Conservation (phyloP, 2,329 filamentous ascomycete genomes). For the Trichoderma arundinaceum region DNA sequence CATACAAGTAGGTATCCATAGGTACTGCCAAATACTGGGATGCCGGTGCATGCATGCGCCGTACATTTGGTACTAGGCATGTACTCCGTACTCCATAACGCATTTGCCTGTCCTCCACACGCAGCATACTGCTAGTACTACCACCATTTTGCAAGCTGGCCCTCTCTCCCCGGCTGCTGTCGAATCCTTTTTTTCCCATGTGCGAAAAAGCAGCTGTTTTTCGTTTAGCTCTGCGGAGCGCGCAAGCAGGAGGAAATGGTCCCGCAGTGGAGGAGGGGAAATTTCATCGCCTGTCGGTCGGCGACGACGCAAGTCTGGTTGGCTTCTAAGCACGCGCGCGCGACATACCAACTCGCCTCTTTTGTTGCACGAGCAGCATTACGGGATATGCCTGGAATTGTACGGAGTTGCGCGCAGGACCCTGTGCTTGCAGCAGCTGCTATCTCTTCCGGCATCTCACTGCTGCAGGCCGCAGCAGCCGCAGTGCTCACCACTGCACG, state of each 20-base stretch:
- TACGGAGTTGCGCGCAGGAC: too few species aligned
- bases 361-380: background rate
- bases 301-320: too few species aligned
- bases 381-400: too few species aligned
- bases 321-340: slow-evolving; percentile 24
- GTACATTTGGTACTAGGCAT: too few species aligned
- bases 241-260: background rate
- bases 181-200: background rate
- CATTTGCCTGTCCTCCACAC: background rate
- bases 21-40: too few species aligned
- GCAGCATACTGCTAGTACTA: background rate
- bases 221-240: slow-evolving; percentile 20
- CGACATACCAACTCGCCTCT: background rate
- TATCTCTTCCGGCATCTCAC: too few species aligned
- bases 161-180: background rate
- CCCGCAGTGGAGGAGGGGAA: slow-evolving; percentile 20
- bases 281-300: background rate
- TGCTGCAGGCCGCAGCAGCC: slow-evolving; percentile 12
- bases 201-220: slow-evolving; percentile 12
- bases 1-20: too few species aligned
- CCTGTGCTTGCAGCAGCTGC: too few species aligned
- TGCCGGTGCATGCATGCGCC: too few species aligned
- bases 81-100: too few species aligned
- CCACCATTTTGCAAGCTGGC: background rate
- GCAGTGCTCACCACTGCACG: background rate